Evolutionary conservation across 257 asterid species (phyloP).

Genomic region (Haberlea rhodopensis): DNA sequence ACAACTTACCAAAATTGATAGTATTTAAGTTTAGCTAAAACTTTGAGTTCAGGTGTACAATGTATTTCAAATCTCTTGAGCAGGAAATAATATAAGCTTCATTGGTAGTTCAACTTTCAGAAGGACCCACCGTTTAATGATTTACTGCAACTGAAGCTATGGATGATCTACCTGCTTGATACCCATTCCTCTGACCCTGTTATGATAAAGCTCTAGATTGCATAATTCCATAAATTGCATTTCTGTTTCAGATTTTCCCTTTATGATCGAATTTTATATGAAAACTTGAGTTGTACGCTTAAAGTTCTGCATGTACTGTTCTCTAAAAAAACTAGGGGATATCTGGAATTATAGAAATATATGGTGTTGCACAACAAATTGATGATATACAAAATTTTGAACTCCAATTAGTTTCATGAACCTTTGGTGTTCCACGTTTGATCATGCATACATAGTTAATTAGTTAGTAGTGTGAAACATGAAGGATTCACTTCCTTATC

Average conservation of each 20-base stretch:
- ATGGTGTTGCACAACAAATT: neutral
- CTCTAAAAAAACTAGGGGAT: neutral
- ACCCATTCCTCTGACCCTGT: neutral
- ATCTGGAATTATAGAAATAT: neutral
- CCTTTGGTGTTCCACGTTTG: neutral
- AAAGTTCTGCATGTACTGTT: neutral
- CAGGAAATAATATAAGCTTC: neutral
- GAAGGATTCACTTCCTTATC: constrained; percentile 5
- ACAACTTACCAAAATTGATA: neutral
- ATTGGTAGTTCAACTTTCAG: neutral
- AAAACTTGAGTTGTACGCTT: neutral
- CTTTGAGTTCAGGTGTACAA: neutral
- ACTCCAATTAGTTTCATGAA: neutral
- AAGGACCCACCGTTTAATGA: neutral
- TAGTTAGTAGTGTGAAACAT: neutral
- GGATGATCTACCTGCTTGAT: neutral
- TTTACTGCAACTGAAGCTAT: neutral
- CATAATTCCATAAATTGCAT: neutral
- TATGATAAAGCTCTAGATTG: neutral
- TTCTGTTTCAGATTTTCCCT: neutral
- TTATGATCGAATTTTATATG: neutral
- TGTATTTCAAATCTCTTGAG: neutral
- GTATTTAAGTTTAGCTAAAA: neutral
- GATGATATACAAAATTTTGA: neutral
- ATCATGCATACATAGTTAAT: neutral